Evolutionary conservation across 2,329 filamentous ascomycete genomes (phyloP), one percentile per base, ranked within the genome.

Genomic region (Fusarium veterinarium): DNA sequence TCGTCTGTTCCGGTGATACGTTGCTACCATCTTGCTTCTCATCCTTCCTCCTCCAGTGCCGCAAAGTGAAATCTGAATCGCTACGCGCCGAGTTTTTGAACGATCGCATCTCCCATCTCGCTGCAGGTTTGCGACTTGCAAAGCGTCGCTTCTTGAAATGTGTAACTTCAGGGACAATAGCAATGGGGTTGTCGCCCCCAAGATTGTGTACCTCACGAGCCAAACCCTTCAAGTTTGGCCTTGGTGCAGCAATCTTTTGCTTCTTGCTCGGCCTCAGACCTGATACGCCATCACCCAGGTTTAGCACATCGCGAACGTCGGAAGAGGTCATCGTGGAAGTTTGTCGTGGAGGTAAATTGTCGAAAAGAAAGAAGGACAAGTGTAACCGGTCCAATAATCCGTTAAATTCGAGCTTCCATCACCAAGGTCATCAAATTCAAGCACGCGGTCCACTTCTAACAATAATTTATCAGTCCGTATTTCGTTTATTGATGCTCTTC

Each of bases 281-380:
- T 56, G 84, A 77, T 56, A 83, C 77, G 68, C 85, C 83, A 37
- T 91, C 91, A 55, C 92, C 91, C 80, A 97, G 86, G 81, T 95
- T 94, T 79, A 97, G 90, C 80, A 97, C 93, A 81, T 97, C 94
- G 84, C 93, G 94, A 76, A 97, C 90, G 86, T 97, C 94, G 81
- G 91, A 89, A 71, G 92, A 92, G 69, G 91, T 87, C 91, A 93
- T 93, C 72, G 77, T 86, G 78, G 73, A 72, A 64, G 75, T 64
- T 67, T 72, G 60, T 57, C 66, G 67, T 66, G 31, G 69, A 41
- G 20, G 17, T 31, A 28, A 41, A 49, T 16, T 38, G 23, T 60
- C 45, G 38, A 40, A 31, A 56, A 33, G 44, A 45, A 46, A 35
- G 53, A 37, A 41, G 38, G 23, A 8, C n/a, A 40, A 44, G 31